These are phyloP conservation scores for Diutina pseudorugosa DNA, from an alignment of 1,139 yeast species.

Conservation along the genomic window DNA sequence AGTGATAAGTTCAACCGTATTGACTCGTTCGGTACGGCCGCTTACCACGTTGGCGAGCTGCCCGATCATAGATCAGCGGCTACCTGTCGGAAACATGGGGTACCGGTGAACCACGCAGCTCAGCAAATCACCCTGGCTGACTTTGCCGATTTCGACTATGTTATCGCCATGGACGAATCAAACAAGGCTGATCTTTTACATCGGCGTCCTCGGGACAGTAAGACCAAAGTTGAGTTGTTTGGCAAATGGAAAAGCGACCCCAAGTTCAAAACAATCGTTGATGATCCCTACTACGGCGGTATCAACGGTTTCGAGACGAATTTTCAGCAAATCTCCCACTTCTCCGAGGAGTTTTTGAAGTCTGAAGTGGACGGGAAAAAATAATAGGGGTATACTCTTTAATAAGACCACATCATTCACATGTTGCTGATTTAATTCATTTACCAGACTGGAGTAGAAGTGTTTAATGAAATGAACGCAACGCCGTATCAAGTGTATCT, in stretches of 20 bases:
- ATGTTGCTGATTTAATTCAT: too few relatives aligned
- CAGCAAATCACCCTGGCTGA: constrained; percentile 54
- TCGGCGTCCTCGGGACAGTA: constrained; percentile 43
- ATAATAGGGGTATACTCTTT: neutral
- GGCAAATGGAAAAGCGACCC: constrained; percentile 62
- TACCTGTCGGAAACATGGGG: constrained; percentile 61
- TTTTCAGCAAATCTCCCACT: constrained; percentile 62
- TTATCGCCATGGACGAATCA: constrained; percentile 74
- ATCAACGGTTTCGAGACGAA: constrained; percentile 68
- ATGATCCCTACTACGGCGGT: constrained; percentile 92
- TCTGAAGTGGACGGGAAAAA: constrained; percentile 22
- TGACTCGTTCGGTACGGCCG: constrained; percentile 85
- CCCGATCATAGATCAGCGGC: constrained; percentile 69
- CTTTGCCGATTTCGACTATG: constrained; percentile 64
- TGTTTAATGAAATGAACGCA: too few relatives aligned
- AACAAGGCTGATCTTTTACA: constrained; percentile 49
- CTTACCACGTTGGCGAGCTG: constrained; percentile 69
- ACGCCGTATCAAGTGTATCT: too few relatives aligned
- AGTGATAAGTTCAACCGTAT: constrained; percentile 32
- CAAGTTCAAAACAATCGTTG: constrained; percentile 45
- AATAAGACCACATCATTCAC: too few relatives aligned
- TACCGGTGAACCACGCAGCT: constrained; percentile 64
- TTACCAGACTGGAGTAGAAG: too few relatives aligned
- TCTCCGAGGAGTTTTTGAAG: constrained; percentile 52
- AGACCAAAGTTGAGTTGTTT: constrained; percentile 46